Percentiles rank a stretch among this genome's conserved stretches.
phyloP scores from a whole-genome alignment of 352 stramenopile species.

The Phytophthora ohioensis region DNA sequence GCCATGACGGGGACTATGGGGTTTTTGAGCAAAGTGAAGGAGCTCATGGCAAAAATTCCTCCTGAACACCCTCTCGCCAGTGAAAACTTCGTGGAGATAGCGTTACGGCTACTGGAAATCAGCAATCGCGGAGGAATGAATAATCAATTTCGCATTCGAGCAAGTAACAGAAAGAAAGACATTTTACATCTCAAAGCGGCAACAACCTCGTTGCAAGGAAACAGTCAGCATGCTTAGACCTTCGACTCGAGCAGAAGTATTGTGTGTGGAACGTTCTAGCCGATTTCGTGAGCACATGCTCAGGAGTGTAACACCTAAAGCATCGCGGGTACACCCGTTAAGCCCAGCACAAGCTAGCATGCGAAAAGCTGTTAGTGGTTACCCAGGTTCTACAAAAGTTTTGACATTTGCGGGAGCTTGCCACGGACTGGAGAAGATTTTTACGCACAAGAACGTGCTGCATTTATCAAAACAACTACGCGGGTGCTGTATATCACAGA shows the following conservation, averaged over 20 bases:
- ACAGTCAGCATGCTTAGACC: background rate
- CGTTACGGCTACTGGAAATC: background rate
- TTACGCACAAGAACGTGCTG: constrained; percentile 15
- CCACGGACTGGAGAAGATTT: constrained; percentile 7
- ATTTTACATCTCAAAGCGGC: background rate
- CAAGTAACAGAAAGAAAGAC: background rate
- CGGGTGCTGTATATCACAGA: constrained; percentile 46
- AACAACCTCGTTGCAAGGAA: background rate
- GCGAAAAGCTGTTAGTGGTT: background rate
- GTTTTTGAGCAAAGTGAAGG: background rate
- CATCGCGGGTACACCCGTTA: background rate
- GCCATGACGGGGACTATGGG: background rate
- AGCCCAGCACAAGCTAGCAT: background rate
- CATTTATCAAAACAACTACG: constrained; percentile 35
- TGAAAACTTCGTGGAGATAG: constrained; percentile 4
- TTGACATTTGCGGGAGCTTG: background rate
- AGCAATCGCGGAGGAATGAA: background rate
- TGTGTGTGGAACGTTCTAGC: background rate
- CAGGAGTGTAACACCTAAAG: background rate
- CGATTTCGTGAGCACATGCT: background rate
- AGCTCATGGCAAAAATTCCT: constrained; percentile 10
- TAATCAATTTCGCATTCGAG: background rate
- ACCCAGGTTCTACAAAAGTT: background rate
- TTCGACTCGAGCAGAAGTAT: background rate
- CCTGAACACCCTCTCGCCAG: background rate